Evolutionary conservation across 306 rosid genomes (phyloP), one percentile per base, ranked within the genome.

Genomic region (Alnus rubra): DNA sequence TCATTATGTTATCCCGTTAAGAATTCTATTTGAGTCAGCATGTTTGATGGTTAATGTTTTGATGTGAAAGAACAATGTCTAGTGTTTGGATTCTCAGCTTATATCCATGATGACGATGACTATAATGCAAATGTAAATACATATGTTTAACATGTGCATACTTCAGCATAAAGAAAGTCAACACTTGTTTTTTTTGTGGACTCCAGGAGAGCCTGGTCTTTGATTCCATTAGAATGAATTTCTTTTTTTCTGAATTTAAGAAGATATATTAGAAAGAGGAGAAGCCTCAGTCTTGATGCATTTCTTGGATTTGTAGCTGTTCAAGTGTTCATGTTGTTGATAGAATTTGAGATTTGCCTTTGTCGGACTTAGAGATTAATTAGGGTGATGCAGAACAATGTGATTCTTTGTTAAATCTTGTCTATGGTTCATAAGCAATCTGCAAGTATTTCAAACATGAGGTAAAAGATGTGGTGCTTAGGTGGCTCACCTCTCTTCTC

Each of bases 21-120:
- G 71, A 52, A 18, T 16, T 48, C 49, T 79, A 39, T 73, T 72
- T 64, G 62, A 54, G 44, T 70, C 9, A 59, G 76, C 59, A 76
- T 56, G 64, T 60, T 64, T 67, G 48, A 10, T 5, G 30, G 73
- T 65, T 30, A 65, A 82, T 73, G 37, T 52, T 76, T 47, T 64
- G 77, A 44, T 62, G 48, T 55, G 73, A 48, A 80, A 60, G 73
- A 35, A 52, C 70, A 15, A 2, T 31, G 42, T 44, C 12, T 35
- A 71, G 9, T 30, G 54, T 49, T 71, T 50, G 35, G 76, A 73
- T 30, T 39, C 50, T 44, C 51, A 68, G 14, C 51, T 68, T 42
- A 18, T 68, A 68, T 68, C 35, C 7, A 59, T 23, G 15, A 11
- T 28, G 30, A 28, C 14, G 3, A 49, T 59, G 33, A 28, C 37